Base-by-base conservation (phyloP, 148 eudicot genomes). In the Cornus controversa region DNA sequence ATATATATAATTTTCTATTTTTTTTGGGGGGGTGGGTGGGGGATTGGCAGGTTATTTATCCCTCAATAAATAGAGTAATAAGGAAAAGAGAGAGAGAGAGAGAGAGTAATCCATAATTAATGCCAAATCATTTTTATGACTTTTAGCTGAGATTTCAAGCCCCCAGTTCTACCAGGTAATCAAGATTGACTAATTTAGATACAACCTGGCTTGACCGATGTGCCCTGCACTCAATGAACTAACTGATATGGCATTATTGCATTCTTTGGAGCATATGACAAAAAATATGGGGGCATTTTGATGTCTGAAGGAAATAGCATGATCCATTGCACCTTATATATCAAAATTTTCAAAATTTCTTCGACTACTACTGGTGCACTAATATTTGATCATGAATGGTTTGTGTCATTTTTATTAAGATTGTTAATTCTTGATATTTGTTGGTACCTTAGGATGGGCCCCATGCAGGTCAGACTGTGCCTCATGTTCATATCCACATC, bases 401-500 rank as follows among this genome's bases (percentile, higher is more conserved):
- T 76, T 72, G 11, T 40, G 26, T 69, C 11, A 2, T 65, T 54
- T 23, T 36, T n/a, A n/a, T n/a, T n/a, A n/a, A 10, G 13, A 62
- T 69, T 10, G 6, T 58, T 16, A 60, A 16, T 70, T 45, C 3
- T 20, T 70, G 42, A 60, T 71, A 25, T 69, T 74, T 47, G 22
- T 40, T 54, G 68, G 66, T 72, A 36, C 62, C 54, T 29, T 77
- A 95, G 98, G 98, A 93, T 80, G 98, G 98, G 26, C 97, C 96
- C 9, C 90, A 91, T 84, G 93, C 98, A 53, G 98, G 97, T 53
- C 97, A 95, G 78, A 85, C 92, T 2, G 98, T 95, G 29, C 87
- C 98, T 13, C 98, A 95, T 84, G 96, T 95, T 74, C 98, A 95
- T 75, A 86, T 95, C 74, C 98, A 95, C 80, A 81, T 95, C 42